Percentiles rank a stretch among this genome's conserved stretches.
These are phyloP conservation scores for Fomitopsis pulvina DNA, from an alignment of 768 basidiomycete species.

Conservation along the genomic window DNA sequence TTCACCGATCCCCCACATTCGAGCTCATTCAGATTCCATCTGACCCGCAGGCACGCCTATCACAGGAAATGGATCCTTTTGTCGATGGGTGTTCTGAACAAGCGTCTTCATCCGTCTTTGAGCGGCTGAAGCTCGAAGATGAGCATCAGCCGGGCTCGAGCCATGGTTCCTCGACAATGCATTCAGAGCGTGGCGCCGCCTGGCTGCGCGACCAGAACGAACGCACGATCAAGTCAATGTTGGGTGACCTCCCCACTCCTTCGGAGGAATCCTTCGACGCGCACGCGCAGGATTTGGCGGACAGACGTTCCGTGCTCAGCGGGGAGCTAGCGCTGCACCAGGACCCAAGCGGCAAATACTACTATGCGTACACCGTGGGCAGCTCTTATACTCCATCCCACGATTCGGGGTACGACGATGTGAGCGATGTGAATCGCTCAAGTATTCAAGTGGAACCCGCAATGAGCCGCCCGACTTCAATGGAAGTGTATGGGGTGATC, in stretches of 20 bases:
- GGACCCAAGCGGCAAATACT: constrained; percentile 64
- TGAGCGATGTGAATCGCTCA: constrained; percentile 18
- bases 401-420: constrained; percentile 51
- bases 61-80: constrained; percentile 1
- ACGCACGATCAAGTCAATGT: constrained; percentile 55
- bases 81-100: not conserved
- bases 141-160: constrained; percentile 28
- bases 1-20: not conserved
- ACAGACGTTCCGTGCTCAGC: constrained; percentile 35
- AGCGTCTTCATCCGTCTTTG: constrained; percentile 30
- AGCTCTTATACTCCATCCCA: constrained; percentile 43
- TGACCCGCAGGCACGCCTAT: constrained; percentile 4
- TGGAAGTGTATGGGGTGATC: constrained; percentile 52
- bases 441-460: constrained; percentile 11
- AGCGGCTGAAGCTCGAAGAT: constrained; percentile 48
- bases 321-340: constrained; percentile 64
- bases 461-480: constrained; percentile 51
- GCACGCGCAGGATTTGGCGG: constrained; percentile 33
- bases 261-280: constrained; percentile 45
- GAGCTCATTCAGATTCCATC: constrained; percentile 12
- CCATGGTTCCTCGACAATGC: constrained; percentile 35
- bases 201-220: constrained; percentile 84
- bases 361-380: constrained; percentile 60
- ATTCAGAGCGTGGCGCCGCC: constrained; percentile 61
- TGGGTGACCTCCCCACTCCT: constrained; percentile 50